Evolutionary conservation across 1,139 yeast genomes (phyloP).

Genomic region (Suhomyces ambrosiae): DNA sequence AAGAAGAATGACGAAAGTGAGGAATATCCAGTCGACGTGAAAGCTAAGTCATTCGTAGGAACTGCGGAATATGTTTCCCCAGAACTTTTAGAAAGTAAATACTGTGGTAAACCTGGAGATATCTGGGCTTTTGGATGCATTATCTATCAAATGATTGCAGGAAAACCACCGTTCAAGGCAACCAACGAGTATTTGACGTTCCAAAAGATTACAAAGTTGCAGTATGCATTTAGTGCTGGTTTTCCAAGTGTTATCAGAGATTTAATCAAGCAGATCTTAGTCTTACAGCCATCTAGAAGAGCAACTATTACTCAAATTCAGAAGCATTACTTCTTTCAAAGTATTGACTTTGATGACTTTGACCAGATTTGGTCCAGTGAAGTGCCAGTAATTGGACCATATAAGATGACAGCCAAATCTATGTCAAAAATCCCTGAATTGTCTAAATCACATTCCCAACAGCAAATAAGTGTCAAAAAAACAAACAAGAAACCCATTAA

Average conservation of each 20-base stretch:
- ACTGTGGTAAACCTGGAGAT: slow-evolving; percentile 76
- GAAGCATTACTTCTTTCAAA: slow-evolving; percentile 70
- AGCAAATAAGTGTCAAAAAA: slow-evolving; percentile 16
- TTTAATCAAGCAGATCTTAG: slow-evolving; percentile 47
- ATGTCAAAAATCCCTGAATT: slow-evolving; percentile 58
- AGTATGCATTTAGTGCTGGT: slow-evolving; percentile 64
- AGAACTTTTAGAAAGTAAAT: slow-evolving; percentile 65
- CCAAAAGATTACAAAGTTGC: slow-evolving; percentile 63
- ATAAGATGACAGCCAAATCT: slow-evolving; percentile 54
- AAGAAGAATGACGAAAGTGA: slow-evolving; percentile 43
- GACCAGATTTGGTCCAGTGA: slow-evolving; percentile 65
- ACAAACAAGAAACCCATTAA: slow-evolving; percentile 15
- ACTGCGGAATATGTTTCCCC: slow-evolving; percentile 86
- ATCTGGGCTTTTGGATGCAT: slow-evolving; percentile 86
- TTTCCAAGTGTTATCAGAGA: slow-evolving; percentile 51
- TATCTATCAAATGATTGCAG: slow-evolving; percentile 72
- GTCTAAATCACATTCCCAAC: slow-evolving; percentile 27
- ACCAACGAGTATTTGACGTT: slow-evolving; percentile 74
- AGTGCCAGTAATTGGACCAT: slow-evolving; percentile 80
- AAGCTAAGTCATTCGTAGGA: slow-evolving; percentile 76
- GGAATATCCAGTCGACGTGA: slow-evolving; percentile 48
- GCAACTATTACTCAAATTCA: slow-evolving; percentile 42
- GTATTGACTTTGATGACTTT: slow-evolving; percentile 64
- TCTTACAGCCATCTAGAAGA: slow-evolving; percentile 47
- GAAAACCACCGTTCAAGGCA: slow-evolving; percentile 80